These are phyloP conservation scores for Fusarium equiseti DNA, from an alignment of 2,329 filamentous ascomycete species.

Conservation along the genomic window DNA sequence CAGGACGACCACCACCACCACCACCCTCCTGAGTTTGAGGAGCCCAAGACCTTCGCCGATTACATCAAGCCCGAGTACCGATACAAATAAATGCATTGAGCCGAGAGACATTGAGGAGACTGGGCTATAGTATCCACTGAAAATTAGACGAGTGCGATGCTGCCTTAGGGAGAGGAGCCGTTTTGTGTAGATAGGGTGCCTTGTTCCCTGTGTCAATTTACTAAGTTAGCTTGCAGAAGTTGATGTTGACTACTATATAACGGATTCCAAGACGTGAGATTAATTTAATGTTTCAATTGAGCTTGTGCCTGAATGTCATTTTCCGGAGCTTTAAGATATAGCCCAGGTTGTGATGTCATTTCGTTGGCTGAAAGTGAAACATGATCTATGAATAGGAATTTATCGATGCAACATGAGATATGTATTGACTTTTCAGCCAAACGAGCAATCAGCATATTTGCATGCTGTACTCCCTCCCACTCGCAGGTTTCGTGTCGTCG, in stretches of 20 bases:
- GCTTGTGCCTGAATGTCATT: neutral
- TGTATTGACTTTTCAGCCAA: neutral
- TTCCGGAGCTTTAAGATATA: neutral
- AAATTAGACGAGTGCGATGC: constrained; percentile 43
- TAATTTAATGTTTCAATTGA: constrained; percentile 7
- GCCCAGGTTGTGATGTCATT: constrained; percentile 35
- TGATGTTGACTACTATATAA: constrained; percentile 43
- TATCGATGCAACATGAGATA: neutral
- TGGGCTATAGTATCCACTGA: constrained; percentile 44
- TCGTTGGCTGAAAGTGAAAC: constrained; percentile 5
- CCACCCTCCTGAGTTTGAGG: constrained; percentile 74
- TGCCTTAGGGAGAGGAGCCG: constrained; percentile 42
- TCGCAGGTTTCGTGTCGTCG: neutral
- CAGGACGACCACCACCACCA: constrained; percentile 76
- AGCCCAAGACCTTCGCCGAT: constrained; percentile 97
- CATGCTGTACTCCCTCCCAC: neutral
- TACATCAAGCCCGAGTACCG: constrained; percentile 95
- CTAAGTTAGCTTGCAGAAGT: constrained; percentile 50
- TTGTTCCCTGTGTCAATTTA: constrained; percentile 53
- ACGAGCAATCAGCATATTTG: neutral
- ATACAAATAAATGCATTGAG: constrained; percentile 65
- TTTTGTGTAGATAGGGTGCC: constrained; percentile 59
- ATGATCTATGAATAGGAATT: neutral
- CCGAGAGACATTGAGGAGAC: constrained; percentile 24
- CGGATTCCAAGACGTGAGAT: constrained; percentile 5